phyloP scores from a whole-genome alignment of 2,329 filamentous ascomycete species.

The Fusarium humuli region DNA sequence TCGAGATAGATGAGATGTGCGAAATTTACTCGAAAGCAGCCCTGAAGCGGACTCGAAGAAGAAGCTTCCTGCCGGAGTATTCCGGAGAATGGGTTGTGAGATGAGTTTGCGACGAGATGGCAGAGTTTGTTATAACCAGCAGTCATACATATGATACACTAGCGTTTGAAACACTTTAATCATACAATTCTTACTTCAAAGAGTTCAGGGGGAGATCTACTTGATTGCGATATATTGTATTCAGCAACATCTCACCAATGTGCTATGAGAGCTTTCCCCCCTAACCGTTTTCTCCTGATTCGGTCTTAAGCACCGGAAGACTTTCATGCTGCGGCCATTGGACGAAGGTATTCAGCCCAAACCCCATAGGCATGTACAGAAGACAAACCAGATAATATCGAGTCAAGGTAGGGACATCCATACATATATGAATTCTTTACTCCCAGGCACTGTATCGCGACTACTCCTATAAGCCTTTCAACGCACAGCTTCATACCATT shows the following conservation, averaged over 20 bases:
- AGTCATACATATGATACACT: not conserved
- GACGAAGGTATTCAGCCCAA: not conserved
- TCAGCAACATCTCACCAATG: not conserved
- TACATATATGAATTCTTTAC: not conserved
- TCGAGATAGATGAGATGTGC: not conserved
- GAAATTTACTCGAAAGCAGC: not conserved
- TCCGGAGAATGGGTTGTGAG: not conserved
- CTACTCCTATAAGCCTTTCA: not conserved
- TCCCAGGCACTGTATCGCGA: not conserved
- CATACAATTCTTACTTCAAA: not conserved
- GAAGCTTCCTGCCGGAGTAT: not conserved
- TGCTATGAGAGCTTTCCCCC: not conserved
- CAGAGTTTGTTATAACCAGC: not conserved
- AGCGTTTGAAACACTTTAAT: not conserved
- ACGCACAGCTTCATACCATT: not conserved
- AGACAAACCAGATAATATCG: not conserved
- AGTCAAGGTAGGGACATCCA: not conserved
- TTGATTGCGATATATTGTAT: not conserved
- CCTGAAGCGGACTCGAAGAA: not conserved
- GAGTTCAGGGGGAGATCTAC: not conserved
- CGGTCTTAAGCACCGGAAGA: not conserved
- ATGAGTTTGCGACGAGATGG: not conserved
- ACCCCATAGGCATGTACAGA: not conserved
- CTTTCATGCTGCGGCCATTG: not conserved
- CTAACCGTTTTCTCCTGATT: not conserved